Evolutionary conservation across 164 flowering plant species (phyloP), one percentile per base, ranked within the genome.

Genomic region (Magnolia officinalis): DNA sequence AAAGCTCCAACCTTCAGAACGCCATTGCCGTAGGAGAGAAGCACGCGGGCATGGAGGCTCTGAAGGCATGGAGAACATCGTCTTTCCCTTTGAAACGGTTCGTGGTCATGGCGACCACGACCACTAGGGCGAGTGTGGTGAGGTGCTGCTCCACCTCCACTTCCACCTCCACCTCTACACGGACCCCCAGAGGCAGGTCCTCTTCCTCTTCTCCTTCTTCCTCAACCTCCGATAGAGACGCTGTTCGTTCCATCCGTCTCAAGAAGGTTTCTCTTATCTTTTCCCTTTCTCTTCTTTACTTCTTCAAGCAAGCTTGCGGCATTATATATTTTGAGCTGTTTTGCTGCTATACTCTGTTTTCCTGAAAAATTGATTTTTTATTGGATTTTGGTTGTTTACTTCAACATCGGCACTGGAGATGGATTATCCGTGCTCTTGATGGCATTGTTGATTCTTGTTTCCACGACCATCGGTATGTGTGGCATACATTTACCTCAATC

Each of bases 161-260:
- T 6, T 3, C 83, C 5, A 72, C 82, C 59, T 16, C 80, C 74
- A 50, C 82, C 67, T 23, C 77, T 50, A 51, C 78, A 68, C 71
- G 21, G 18, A 26, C 24, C 8, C 72, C 74, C 61, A 72, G 75
- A 73, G 80, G 55, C 63, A 65, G 49, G 73, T 45, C 19, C 16
- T 82, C 88, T 29, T 64, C 87, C 71, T 85, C 89, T 0, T 73
- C 91, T 8, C 69, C 88, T 2, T 24, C 86, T 1, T 70, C 85
- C 18, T 84, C 88, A 20, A 92, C 97, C 23, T 92, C 96, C 13
- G 95, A 90, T 69, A 84, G 89, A 76, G 97, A 92, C 0, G 87
- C 97, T 65, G 67, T 92, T 79, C 97, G 98, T 16, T 85, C 90
- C 67, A 88, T 95, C 82, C 96, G 98, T 77, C 82, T 92, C 64